phyloP scores from a whole-genome alignment of 2,329 filamentous ascomycete species.

The Sporothrix curviconia region DNA sequence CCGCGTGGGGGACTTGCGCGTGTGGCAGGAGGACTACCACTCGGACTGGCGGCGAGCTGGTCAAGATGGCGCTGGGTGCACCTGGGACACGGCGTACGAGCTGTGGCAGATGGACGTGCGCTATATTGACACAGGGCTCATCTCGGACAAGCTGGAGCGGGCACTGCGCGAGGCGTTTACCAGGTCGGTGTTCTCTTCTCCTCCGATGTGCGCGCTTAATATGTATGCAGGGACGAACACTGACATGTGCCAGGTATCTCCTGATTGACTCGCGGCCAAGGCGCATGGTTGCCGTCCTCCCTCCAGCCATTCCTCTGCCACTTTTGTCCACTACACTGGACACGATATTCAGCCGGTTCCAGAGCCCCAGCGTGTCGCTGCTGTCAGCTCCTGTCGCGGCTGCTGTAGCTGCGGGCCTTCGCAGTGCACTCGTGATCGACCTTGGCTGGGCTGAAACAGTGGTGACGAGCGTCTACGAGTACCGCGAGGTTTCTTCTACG shows the following conservation, averaged over 20 bases:
- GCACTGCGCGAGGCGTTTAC: constrained; percentile 74
- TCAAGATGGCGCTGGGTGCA: constrained; percentile 24
- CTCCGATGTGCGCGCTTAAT: no score
- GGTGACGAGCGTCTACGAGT: constrained; percentile 84
- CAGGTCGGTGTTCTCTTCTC: constrained; percentile 49
- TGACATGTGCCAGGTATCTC: constrained; percentile 44
- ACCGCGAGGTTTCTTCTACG: constrained; percentile 66
- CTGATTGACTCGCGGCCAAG: constrained; percentile 70
- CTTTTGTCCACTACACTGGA: constrained; percentile 56
- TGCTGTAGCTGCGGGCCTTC: constrained; percentile 70
- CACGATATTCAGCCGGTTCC: constrained; percentile 73
- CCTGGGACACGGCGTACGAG: constrained; percentile 62
- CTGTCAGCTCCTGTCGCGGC: constrained; percentile 70
- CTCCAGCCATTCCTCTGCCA: constrained; percentile 20
- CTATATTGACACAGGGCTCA: constrained; percentile 66
- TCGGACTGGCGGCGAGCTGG: constrained; percentile 38
- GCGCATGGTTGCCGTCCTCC: constrained; percentile 67
- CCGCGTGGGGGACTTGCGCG: constrained; percentile 73
- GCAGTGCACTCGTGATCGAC: constrained; percentile 81
- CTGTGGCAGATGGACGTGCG: constrained; percentile 74
- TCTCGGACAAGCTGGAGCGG: constrained; percentile 82
- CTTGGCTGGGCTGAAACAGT: constrained; percentile 89
- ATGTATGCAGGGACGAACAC: neutral
- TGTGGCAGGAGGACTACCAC: constrained; percentile 53
- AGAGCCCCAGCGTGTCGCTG: constrained; percentile 72